Base-by-base conservation (phyloP, 2,329 filamentous ascomycete species). In the Colletotrichum nymphaeae region DNA sequence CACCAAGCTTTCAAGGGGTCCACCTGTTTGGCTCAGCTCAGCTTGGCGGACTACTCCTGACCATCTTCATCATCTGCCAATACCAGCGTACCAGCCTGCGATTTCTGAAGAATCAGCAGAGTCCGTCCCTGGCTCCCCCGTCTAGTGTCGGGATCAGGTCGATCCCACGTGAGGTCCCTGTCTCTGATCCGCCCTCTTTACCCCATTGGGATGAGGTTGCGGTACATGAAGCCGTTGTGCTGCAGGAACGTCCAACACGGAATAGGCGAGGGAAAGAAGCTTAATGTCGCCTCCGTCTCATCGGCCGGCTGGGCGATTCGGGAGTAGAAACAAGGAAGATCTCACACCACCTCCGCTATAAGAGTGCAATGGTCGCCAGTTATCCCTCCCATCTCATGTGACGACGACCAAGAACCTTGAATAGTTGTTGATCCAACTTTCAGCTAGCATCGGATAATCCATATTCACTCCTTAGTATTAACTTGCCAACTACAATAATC, bases 131-230 rank as follows among this genome's bases (percentile, higher is more conserved):
- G 16, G 6, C n/a, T 12, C 11, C 52, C n/a, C 37, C 24, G 49
- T 68, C 35, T 49, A 42, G 64, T 35, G 22, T 58, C 26, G 64
- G 35, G 5, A 63, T 53, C 69, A 57, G 52, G 65, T n/a, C 35
- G 35, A 65, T 62, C 46, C 63, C 55, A 65, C 70, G 67, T 70
- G 67, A 35, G 26, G 67, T 56, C 55, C 62, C 66, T 6, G 26
- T 12, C 46, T 72, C 22, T 57, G 66, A 57, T 64, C 60, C 70
- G 70, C 66, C 55, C 53, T 67, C 24, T 32, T 70, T 69, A 30
- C 70, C 67, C 6, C 12, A 56, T 73, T 55, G 60, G 70, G 70
- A 62, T 69, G 70, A 65, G 67, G 67, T 73, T 73, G 70, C 70
- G 70, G 70, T 65, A 70, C 46, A 26, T 70, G 70, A 73, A 70